Conservation (phyloP, 1,139 yeast species). For the Hemisphaericaspora xylofermentans region DNA sequence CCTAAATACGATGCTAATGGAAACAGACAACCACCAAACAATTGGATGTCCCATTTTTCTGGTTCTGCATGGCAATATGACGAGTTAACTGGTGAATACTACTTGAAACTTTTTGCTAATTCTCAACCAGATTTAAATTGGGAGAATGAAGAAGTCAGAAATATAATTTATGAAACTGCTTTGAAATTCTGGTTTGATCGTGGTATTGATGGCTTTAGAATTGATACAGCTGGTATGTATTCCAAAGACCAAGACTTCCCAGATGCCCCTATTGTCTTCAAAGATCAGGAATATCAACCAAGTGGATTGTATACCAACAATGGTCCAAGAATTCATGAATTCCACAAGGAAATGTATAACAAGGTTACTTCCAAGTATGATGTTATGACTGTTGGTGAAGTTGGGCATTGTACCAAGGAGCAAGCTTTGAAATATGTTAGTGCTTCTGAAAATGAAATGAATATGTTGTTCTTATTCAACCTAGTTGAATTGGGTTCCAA, state of each 20-base stretch:
- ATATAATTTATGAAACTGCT: slow-evolving; percentile 50
- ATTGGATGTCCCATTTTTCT: slow-evolving; percentile 52
- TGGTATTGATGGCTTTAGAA: slow-evolving; percentile 59
- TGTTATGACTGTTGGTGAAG: slow-evolving; percentile 58
- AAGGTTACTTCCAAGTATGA: slow-evolving; percentile 45
- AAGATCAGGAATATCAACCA: slow-evolving; percentile 42
- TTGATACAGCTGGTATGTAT: slow-evolving; percentile 54
- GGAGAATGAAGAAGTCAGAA: slow-evolving; percentile 52
- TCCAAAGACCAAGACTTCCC: slow-evolving; percentile 47
- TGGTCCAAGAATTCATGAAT: slow-evolving; percentile 58
- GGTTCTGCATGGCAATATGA: slow-evolving; percentile 60
- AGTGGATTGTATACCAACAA: slow-evolving; percentile 30
- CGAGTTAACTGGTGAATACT: slow-evolving; percentile 51
- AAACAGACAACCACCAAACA: slow-evolving; percentile 52
- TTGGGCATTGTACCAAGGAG: slow-evolving; percentile 42
- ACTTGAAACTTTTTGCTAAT: slow-evolving; percentile 49
- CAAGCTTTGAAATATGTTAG: slow-evolving; percentile 46
- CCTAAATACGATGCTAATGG: slow-evolving; percentile 47
- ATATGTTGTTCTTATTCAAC: slow-evolving; percentile 52
- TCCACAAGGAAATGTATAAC: slow-evolving; percentile 53
- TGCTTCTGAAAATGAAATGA: slow-evolving; percentile 48
- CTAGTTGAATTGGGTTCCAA: slow-evolving; percentile 43
- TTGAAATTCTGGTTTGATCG: slow-evolving; percentile 53
- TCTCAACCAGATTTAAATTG: slow-evolving; percentile 60
- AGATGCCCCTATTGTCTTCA: slow-evolving; percentile 49